Conservation (phyloP, 371 early-diverging fungal genomes). For the Cokeromyces recurvatus region DNA sequence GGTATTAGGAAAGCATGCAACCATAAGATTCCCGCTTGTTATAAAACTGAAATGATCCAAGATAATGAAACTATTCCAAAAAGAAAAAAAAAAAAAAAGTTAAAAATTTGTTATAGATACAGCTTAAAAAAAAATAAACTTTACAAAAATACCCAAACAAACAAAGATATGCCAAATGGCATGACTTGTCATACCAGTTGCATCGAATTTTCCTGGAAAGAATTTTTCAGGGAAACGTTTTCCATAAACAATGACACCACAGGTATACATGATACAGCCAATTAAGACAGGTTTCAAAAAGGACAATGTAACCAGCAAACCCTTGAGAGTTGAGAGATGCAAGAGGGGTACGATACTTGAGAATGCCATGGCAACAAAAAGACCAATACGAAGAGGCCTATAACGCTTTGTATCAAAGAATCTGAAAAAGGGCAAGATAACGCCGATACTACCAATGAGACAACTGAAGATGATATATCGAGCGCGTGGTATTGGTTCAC, state of each 20-base stretch:
- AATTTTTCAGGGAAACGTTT: constrained; percentile 68
- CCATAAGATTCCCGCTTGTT: constrained; percentile 16
- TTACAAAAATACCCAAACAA: constrained; percentile 56
- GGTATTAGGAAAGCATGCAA: constrained; percentile 17
- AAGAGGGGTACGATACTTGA: constrained; percentile 56
- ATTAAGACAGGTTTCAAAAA: constrained; percentile 52
- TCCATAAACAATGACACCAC: constrained; percentile 48
- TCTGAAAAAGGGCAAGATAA: constrained; percentile 53
- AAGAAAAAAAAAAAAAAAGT: not conserved
- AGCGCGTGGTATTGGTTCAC: constrained; percentile 30
- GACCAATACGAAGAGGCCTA: constrained; percentile 54
- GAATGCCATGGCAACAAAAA: constrained; percentile 61
- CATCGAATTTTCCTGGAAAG: constrained; percentile 74
- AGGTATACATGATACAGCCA: constrained; percentile 49
- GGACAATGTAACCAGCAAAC: constrained; percentile 27
- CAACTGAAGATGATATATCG: constrained; percentile 48
- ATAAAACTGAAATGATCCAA: constrained; percentile 21
- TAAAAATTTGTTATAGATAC: no score
- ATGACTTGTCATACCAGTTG: constrained; percentile 66
- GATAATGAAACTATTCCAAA: constrained; percentile 15
- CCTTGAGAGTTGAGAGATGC: constrained; percentile 47
- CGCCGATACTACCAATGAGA: constrained; percentile 54
- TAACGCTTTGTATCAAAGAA: constrained; percentile 51
- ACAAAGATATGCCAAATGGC: constrained; percentile 78
- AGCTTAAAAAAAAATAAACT: constrained; percentile 1